A percentile compares a stretch with the other conserved stretches of the same genome.
phyloP scores from a whole-genome alignment of 257 asterid species.

The Sherardia arvensis region DNA sequence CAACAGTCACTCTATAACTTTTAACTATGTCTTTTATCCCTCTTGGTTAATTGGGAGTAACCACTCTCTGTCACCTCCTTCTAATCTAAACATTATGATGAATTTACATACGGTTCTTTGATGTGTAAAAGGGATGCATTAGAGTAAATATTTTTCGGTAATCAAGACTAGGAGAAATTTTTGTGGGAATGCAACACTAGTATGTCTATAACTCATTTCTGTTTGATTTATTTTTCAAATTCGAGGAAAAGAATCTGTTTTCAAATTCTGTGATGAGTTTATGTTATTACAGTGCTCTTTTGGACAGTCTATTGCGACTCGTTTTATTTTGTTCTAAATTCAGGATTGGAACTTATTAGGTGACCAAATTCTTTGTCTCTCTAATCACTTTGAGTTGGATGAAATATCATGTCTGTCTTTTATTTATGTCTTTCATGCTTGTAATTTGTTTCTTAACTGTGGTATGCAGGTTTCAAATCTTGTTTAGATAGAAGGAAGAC shows the following conservation, averaged over 20 bases:
- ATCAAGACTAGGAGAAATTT: not conserved
- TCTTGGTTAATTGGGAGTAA: not conserved
- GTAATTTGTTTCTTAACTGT: not conserved
- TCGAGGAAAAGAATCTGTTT: no score
- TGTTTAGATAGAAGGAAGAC: slow-evolving; percentile 53
- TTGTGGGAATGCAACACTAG: not conserved
- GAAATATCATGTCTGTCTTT: not conserved
- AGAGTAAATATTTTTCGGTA: not conserved
- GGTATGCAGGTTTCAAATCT: slow-evolving; percentile 49
- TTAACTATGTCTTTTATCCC: not conserved
- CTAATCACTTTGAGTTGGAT: not conserved
- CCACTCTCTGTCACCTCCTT: not conserved
- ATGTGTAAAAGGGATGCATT: not conserved
- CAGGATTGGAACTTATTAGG: not conserved
- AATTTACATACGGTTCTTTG: not conserved
- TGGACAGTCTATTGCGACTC: not conserved
- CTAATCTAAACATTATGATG: not conserved
- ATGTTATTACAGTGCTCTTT: not conserved
- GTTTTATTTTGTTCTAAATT: not conserved
- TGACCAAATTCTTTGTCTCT: not conserved
- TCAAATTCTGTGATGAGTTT: not conserved
- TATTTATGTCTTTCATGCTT: not conserved
- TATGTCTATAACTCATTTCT: not conserved
- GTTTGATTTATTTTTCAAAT: not conserved
- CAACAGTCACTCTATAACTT: not conserved